Evolutionary conservation across 176 grass and related monocot genomes (phyloP).

Genomic region (Oryza nivara): DNA sequence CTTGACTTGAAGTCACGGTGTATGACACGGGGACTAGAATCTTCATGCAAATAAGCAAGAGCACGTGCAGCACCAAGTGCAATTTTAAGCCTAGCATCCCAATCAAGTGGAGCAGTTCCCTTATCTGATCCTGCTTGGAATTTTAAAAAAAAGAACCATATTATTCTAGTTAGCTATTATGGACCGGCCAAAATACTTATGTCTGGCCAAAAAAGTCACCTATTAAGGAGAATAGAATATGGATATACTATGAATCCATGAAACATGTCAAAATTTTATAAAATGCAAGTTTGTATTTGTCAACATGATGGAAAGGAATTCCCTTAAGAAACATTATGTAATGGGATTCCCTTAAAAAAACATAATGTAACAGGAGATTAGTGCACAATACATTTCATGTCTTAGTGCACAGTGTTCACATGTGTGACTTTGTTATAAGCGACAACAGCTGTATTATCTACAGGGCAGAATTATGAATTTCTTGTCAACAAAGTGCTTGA

Average conservation of each 20-base stretch:
- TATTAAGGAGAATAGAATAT: conserved; percentile 11
- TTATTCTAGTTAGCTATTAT: conserved; percentile 15
- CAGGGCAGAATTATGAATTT: conserved; percentile 21
- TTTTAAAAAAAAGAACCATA: conserved; percentile 30
- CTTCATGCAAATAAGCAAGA: conserved; percentile 96
- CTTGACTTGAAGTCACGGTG: conserved; percentile 99
- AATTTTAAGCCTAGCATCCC: conserved; percentile 86
- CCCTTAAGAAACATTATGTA: no score
- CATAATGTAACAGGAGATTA: conserved; percentile 21
- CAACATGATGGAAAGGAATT: no score
- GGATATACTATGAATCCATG: not conserved
- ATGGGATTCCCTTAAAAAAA: not conserved
- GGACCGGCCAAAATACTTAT: no score
- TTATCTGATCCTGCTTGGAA: conserved; percentile 68
- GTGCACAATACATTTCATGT: not conserved
- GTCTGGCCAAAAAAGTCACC: no score
- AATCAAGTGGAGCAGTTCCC: conserved; percentile 67
- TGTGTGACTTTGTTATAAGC: conserved; percentile 3
- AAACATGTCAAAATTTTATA: conserved; percentile 12
- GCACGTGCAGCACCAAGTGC: conserved; percentile 87
- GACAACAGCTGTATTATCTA: not conserved
- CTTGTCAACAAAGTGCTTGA: conserved; percentile 12
- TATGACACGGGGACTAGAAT: conserved; percentile 98
- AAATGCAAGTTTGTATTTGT: not conserved
- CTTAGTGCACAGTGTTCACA: not conserved